Base-by-base conservation (phyloP, 345 rosid genomes). In the Murraya paniculata region DNA sequence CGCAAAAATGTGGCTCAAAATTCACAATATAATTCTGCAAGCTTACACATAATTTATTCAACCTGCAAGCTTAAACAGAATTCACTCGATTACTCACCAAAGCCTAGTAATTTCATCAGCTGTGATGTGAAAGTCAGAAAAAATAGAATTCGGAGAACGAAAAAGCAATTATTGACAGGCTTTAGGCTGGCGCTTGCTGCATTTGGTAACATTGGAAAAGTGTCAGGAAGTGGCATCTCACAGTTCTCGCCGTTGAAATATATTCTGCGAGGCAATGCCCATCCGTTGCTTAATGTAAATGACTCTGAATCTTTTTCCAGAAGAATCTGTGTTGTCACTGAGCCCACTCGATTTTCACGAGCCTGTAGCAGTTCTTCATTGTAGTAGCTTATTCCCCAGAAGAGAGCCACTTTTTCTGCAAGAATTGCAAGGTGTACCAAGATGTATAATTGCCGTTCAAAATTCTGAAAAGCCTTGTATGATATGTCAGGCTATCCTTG, bases 211-310 rank as follows among this genome's bases (percentile, higher is more conserved):
- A 65, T 67, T 0, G 93, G 93, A 41, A 81, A 89, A 9, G 79
- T 78, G 77, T 91, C 90, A 6, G 91, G 90, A 27, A 66, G 87
- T 18, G 95, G 85, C 90, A 88, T 89, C 31, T 67, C 55, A 59
- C 95, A 89, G 74, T 83, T 84, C 21, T 89, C 90, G 6, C 91
- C 91, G 22, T 83, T 77, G 82, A 87, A 91, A 74, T 88, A 88
- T 75, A 89, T 62, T 81, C 81, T 84, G 61, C 90, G 76, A 4
- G 94, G 94, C n/a, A 91, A 74, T 1, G 81, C 89, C 94, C 94
- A 89, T 31, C 94, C 91, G 7, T 78, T 89, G 39, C 83, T 79
- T 13, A 89, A 78, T 33, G 89, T 88, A 75, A 91, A 91, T 33
- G 81, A 36, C 2, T 77, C 71, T 27, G 11, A 64, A 30, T 88